Evolutionary conservation across 176 grass and related monocot genomes (phyloP).

Genomic region (Carex kokanica): DNA sequence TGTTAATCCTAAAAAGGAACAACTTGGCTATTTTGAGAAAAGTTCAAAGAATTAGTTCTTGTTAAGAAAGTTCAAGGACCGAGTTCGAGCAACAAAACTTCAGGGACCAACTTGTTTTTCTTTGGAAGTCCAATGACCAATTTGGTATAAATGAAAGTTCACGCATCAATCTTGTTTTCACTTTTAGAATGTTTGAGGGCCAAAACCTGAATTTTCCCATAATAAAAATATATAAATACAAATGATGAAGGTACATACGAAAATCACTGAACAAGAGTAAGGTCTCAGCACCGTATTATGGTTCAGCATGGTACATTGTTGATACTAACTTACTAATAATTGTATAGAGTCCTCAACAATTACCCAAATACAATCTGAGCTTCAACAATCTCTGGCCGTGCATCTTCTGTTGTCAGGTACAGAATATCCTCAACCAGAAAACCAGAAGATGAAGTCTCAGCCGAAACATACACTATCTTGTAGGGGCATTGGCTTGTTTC

Average conservation of each 20-base stretch:
- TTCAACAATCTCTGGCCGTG: slow-evolving; percentile 44
- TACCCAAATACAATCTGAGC: slow-evolving; percentile 73
- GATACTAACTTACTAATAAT: not conserved
- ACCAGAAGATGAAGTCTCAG: slow-evolving; percentile 66
- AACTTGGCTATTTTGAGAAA: not conserved
- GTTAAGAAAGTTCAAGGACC: not conserved
- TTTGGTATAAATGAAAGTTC: not conserved
- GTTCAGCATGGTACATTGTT: not conserved
- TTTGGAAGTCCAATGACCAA: not conserved
- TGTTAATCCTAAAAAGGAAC: not conserved
- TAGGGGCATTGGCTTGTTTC: slow-evolving; percentile 54
- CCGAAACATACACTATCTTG: slow-evolving; percentile 60
- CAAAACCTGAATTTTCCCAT: not conserved
- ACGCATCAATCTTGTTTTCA: not conserved
- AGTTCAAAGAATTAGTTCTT: not conserved
- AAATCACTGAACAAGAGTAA: not conserved
- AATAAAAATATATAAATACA: not conserved
- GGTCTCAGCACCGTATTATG: not conserved
- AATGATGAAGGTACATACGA: not conserved
- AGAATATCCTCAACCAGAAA: slow-evolving; percentile 67
- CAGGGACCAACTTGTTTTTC: not conserved
- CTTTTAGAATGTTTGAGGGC: not conserved
- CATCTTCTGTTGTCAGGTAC: slow-evolving; percentile 59
- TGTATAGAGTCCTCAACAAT: slow-evolving; percentile 7
- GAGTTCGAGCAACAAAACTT: not conserved